These are phyloP conservation scores for Macrophomina tecta DNA, from an alignment of 2,329 filamentous ascomycete species.

Conservation along the genomic window DNA sequence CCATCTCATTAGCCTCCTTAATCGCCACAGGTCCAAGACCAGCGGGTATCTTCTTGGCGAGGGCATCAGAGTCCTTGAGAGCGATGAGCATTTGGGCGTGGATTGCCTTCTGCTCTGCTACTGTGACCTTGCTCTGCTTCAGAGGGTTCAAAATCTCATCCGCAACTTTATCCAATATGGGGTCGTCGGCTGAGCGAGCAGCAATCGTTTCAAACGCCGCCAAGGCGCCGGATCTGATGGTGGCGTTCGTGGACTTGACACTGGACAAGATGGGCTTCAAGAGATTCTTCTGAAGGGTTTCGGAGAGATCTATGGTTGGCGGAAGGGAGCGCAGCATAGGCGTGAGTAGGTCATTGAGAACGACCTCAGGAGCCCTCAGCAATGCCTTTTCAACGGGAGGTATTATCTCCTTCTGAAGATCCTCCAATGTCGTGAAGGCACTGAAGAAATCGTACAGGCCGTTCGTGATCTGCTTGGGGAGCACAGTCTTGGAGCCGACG, in stretches of 20 bases:
- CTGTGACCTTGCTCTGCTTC: slow-evolving; percentile 81
- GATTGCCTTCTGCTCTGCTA: slow-evolving; percentile 81
- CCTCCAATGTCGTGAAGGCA: slow-evolving; percentile 73
- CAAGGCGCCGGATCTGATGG: slow-evolving; percentile 77
- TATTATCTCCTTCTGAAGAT: slow-evolving; percentile 76
- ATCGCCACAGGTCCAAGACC: slow-evolving; percentile 71
- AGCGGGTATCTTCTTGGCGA: slow-evolving; percentile 70
- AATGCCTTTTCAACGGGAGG: slow-evolving; percentile 88
- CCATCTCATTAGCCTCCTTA: slow-evolving; percentile 89
- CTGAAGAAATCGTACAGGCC: slow-evolving; percentile 83
- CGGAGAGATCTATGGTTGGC: slow-evolving; percentile 75
- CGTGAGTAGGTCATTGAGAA: slow-evolving; percentile 78
- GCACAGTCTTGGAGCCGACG: slow-evolving; percentile 73
- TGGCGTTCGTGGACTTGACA: slow-evolving; percentile 84
- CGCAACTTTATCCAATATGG: slow-evolving; percentile 69
- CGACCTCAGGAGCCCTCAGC: slow-evolving; percentile 86
- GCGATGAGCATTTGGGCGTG: slow-evolving; percentile 80
- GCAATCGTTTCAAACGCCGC: slow-evolving; percentile 76
- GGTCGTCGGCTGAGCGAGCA: slow-evolving; percentile 63
- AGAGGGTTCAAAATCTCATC: slow-evolving; percentile 81
- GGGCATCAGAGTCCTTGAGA: slow-evolving; percentile 64
- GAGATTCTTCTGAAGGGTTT: slow-evolving; percentile 72
- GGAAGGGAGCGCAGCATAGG: slow-evolving; percentile 76
- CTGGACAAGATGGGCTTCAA: slow-evolving; percentile 89
- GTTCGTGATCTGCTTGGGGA: slow-evolving; percentile 74